Evolutionary conservation across 768 basidiomycete genomes (phyloP), one percentile per base, ranked within the genome.

Genomic region (Galerina marginata): DNA sequence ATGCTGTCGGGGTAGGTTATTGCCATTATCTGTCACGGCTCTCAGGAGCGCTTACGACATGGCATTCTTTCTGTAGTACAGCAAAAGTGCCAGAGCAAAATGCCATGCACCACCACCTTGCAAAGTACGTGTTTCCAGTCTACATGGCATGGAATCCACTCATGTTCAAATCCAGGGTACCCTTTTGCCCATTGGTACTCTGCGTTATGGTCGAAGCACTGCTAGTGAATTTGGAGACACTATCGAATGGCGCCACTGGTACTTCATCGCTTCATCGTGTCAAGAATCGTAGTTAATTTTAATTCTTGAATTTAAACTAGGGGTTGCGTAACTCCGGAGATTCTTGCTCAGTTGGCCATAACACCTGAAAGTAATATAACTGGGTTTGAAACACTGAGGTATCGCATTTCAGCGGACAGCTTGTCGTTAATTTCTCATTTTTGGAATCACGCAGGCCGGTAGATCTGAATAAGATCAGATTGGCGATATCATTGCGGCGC

Each of bases 181-280:
- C 1, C 50, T 67, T 0, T 83, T 93, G 40, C 73, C 78, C n/a
- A 70, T 78, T 14, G 89, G 87, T 2, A 79, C 78, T 15, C 73
- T 93, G 59, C 77, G 91, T n/a, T 91, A 92, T 65, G 91, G 91
- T 0, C 74, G 77, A 53, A 79, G 80, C 6, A 72, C 71, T 6
- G 67, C 68, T 9, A 75, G 70, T 16, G 72, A 79, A 40, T 85
- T 80, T 52, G 85, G 88, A 48, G 88, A 90, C 71, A 83, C 79
- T 0, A 84, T 92, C 3, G 80, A 86, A 67, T 93, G 92, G 92
- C 78, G 85, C 43, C 91, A 93, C 65, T 93, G 91, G 90, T 90
- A 73, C 43, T 38, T 26, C 5, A 12, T 56, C 9, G 46, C 40
- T 26, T 60, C 40, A 40, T 37, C 33, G 37, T 15, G 37, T 51